Evolutionary conservation across 2,329 filamentous ascomycete species (phyloP).

Genomic region (Claviceps purpurea): DNA sequence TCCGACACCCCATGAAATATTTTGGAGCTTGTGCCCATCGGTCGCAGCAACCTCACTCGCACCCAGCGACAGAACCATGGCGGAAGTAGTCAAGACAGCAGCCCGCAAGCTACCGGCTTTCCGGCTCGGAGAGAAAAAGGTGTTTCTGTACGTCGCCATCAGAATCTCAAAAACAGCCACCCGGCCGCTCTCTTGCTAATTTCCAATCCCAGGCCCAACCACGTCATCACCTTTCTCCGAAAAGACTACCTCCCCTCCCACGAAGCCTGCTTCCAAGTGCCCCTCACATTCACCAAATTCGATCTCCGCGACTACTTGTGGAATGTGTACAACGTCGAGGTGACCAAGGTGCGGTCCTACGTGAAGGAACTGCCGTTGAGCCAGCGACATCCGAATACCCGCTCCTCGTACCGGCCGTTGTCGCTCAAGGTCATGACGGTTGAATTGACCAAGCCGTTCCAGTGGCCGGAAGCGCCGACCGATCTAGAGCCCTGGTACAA

Average conservation of each 20-base stretch:
- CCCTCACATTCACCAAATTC: conserved; percentile 87
- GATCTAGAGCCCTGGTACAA: conserved; percentile 53
- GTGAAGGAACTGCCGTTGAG: conserved; percentile 52
- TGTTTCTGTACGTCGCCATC: conserved; percentile 35
- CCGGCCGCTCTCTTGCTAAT: not conserved
- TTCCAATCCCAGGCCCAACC: conserved; percentile 50
- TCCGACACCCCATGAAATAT: conserved; percentile 2
- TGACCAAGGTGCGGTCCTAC: conserved; percentile 60
- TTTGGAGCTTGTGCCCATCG: not conserved
- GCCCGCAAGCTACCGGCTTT: conserved; percentile 29
- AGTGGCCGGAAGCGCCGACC: conserved; percentile 62
- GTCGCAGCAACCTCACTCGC: conserved; percentile 12
- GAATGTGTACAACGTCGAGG: conserved; percentile 68
- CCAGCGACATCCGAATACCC: conserved; percentile 33
- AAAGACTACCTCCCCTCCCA: conserved; percentile 59
- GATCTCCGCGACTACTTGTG: conserved; percentile 91
- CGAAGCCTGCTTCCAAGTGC: conserved; percentile 82
- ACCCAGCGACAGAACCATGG: conserved; percentile 20
- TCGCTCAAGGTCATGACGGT: conserved; percentile 88
- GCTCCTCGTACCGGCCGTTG: conserved; percentile 55
- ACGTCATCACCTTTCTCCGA: conserved; percentile 65
- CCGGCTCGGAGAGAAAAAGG: conserved; percentile 37
- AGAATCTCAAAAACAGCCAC: not conserved
- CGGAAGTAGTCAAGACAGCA: conserved; percentile 23
- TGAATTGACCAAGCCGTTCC: conserved; percentile 75